phyloP scores from a whole-genome alignment of 352 stramenopile species.

The Phytopythium oedochilum region DNA sequence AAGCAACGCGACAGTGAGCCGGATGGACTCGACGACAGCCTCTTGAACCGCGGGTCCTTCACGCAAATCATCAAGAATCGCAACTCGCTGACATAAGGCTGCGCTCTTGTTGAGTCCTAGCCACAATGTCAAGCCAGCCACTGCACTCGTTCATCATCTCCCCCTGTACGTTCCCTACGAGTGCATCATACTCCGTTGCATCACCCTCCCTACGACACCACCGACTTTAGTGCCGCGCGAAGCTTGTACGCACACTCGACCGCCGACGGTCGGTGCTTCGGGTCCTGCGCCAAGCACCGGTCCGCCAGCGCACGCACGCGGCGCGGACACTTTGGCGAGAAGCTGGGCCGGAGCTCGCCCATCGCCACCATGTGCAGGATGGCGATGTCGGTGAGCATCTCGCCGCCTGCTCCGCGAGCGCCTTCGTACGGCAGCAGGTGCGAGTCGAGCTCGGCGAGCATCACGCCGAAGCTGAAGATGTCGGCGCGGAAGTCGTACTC shows the following conservation, averaged over 20 bases:
- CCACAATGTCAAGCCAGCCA: too few relatives aligned
- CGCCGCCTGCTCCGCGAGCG: slow-evolving; percentile 8
- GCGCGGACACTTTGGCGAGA: slow-evolving; percentile 12
- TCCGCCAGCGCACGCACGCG: slow-evolving; percentile 18
- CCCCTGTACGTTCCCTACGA: too few relatives aligned
- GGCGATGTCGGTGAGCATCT: slow-evolving; percentile 27
- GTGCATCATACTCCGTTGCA: too few relatives aligned
- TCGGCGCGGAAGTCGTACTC: slow-evolving; percentile 46
- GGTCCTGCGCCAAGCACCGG: slow-evolving; percentile 20
- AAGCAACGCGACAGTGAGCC: background rate
- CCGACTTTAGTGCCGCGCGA: slow-evolving; percentile 16
- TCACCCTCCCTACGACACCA: background rate
- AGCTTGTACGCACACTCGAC: slow-evolving; percentile 29
- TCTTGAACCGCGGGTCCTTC: slow-evolving; percentile 26
- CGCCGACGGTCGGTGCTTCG: slow-evolving; percentile 11
- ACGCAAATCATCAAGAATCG: slow-evolving; percentile 22
- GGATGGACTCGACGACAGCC: slow-evolving; percentile 5
- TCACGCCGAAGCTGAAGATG: slow-evolving; percentile 53
- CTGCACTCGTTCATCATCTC: background rate
- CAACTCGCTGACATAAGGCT: slow-evolving; percentile 16
- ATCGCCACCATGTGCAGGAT: slow-evolving; percentile 35
- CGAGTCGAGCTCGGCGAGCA: slow-evolving; percentile 59
- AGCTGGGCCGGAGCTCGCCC: slow-evolving; percentile 21
- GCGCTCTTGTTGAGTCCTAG: too few relatives aligned
- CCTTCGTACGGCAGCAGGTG: slow-evolving; percentile 42